Base-by-base conservation (phyloP, 2,329 filamentous ascomycete species). In the Sarocladium strictum region DNA sequence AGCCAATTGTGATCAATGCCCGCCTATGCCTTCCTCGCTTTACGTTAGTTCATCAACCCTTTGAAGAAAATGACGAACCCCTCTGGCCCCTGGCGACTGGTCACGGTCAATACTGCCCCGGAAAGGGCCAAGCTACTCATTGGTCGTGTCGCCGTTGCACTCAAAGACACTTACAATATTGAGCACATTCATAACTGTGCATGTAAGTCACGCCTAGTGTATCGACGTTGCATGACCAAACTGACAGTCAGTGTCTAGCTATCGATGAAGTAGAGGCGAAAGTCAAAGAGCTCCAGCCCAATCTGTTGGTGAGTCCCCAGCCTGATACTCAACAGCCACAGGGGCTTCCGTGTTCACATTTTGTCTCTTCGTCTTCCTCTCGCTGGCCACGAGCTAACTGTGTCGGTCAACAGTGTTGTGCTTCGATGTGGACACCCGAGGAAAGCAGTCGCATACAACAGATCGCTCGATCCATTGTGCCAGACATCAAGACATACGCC, bases 101-200 rank as follows among this genome's bases (percentile, higher is more conserved):
- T 87, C 29, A 87, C 83, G 2, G 83, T 88, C 59, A 88, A 87
- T 69, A 86, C 79, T 1, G 82, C 79, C 2, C 84, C 85, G 1
- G 84, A 86, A 58, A 75, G 84, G 55, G 85, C 85, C 33, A 80
- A 82, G 68, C 69, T 72, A 10, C 68, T 89, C 32, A 79, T 86
- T 61, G 84, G 84, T 12, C 76, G 80, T 0, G 67, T 89, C 33
- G 74, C 79, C 12, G 80, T 85, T 54, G 77, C 75, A 12, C 67
- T 89, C 27, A 84, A 83, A 64, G 83, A 85, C 55, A 71, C 70
- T 38, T 88, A 87, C 66, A 80, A 75, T 1, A 86, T 89, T 59
- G 71, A 78, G 35, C 75, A 88, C 63, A 74, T 79, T 23, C 81
- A 73, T 35, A 88, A 89, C 64, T 81, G 77, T 61, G 76, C 80